phyloP scores from a whole-genome alignment of 768 basidiomycete genomes.

The Pleurotus djamor region DNA sequence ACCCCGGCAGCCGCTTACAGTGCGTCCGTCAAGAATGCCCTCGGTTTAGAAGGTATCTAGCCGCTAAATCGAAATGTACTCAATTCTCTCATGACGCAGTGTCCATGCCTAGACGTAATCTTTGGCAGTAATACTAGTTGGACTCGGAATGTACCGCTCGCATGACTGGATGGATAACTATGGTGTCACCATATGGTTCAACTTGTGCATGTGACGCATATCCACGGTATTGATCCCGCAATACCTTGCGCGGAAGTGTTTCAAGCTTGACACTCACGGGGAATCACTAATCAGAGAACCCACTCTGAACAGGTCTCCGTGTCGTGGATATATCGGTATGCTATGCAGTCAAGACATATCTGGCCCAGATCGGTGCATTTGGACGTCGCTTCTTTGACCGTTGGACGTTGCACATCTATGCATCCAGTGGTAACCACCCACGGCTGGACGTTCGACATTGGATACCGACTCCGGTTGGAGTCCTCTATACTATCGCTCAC shows the following conservation, averaged over 20 bases:
- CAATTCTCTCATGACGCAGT: neutral
- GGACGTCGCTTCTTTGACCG: neutral
- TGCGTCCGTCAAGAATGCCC: constrained; percentile 16
- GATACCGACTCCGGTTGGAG: no score
- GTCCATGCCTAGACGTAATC: neutral
- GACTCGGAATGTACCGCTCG: neutral
- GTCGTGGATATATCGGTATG: neutral
- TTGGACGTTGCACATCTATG: neutral
- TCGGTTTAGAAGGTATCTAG: constrained; percentile 17
- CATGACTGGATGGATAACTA: neutral
- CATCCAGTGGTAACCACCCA: neutral
- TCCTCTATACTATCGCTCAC: no score
- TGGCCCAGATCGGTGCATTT: neutral
- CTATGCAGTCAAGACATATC: neutral
- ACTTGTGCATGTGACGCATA: neutral
- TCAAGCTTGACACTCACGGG: neutral
- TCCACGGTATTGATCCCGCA: neutral
- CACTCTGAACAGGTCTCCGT: neutral
- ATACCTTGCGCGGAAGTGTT: constrained; percentile 4
- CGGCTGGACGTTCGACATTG: no score
- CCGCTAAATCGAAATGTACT: neutral
- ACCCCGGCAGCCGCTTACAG: constrained; percentile 14
- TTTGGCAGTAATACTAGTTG: neutral
- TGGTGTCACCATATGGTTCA: constrained; percentile 3
- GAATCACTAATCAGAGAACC: constrained; percentile 1